Evolutionary conservation across 192 early-diverging fungal species (phyloP).

Genomic region (Oehlia diaphana): DNA sequence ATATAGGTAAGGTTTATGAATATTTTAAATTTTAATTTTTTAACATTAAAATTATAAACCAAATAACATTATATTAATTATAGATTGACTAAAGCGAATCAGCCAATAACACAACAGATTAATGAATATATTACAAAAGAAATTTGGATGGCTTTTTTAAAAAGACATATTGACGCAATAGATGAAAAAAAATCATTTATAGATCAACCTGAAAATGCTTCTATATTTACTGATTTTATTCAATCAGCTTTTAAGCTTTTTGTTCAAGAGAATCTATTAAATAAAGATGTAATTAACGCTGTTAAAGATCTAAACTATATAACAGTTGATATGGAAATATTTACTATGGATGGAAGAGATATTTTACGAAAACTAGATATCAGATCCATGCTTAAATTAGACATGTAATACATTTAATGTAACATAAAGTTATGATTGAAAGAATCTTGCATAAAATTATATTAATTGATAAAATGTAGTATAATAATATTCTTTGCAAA

Average conservation of each 20-base stretch:
- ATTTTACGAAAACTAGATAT: neutral
- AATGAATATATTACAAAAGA: neutral
- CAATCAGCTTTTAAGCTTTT: neutral
- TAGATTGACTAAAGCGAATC: neutral
- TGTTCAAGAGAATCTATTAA: neutral
- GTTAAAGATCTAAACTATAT: neutral
- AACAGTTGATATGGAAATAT: neutral
- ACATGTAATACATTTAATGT: too few relatives aligned
- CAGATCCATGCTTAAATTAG: neutral
- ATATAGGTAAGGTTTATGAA: neutral
- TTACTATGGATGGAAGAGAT: neutral
- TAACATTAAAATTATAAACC: neutral
- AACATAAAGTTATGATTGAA: too few relatives aligned
- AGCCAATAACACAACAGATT: neutral
- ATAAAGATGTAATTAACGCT: neutral
- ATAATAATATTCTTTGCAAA: too few relatives aligned
- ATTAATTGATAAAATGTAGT: too few relatives aligned
- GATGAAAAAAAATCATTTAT: neutral
- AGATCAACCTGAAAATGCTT: neutral
- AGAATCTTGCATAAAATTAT: too few relatives aligned
- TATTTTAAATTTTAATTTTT: neutral
- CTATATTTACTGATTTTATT: neutral
- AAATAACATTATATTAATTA: neutral
- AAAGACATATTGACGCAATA: neutral
- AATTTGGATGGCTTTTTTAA: neutral